Percentiles rank a stretch among this genome's conserved stretches.
phyloP scores from a whole-genome alignment of 2,329 filamentous ascomycete species.

The Didymella lethalis region DNA sequence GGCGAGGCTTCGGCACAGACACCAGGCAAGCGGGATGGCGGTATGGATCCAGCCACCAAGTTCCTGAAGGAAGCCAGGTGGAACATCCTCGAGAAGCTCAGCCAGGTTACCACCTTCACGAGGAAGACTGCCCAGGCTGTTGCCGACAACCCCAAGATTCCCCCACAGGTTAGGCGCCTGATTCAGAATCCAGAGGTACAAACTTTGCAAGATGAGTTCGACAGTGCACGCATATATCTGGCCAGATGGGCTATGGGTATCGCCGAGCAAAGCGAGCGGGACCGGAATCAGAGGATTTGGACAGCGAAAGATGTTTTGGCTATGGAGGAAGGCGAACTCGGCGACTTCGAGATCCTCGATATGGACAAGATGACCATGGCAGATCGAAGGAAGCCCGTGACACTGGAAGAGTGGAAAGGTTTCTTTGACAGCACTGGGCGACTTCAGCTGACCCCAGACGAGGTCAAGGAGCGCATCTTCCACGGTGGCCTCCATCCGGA shows the following conservation, averaged over 20 bases:
- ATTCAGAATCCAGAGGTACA: slow-evolving; percentile 94
- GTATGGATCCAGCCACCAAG: slow-evolving; percentile 93
- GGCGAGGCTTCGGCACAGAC: slow-evolving; percentile 39
- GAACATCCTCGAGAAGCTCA: slow-evolving; percentile 96
- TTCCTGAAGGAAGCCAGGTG: slow-evolving; percentile 93
- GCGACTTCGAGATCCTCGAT: slow-evolving; percentile 93
- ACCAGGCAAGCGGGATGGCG: slow-evolving; percentile 64
- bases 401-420: slow-evolving; percentile 84
- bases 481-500: slow-evolving; percentile 89
- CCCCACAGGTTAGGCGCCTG: slow-evolving; percentile 83
- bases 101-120: slow-evolving; percentile 96
- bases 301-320: slow-evolving; percentile 91
- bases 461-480: slow-evolving; percentile 97
- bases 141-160: slow-evolving; percentile 87
- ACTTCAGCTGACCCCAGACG: slow-evolving; percentile 81
- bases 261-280: slow-evolving; percentile 92
- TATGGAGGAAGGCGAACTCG: slow-evolving; percentile 92
- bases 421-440: slow-evolving; percentile 86
- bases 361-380: slow-evolving; percentile 76
- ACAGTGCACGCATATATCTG: slow-evolving; percentile 92
- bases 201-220: slow-evolving; percentile 94
- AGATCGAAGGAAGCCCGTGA: slow-evolving; percentile 79
- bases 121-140: slow-evolving; percentile 90
- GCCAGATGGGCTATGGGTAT: slow-evolving; percentile 99
- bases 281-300: slow-evolving; percentile 87